Conservation (phyloP, 108 stramenopile species). For the Cyclotella atomus region DNA sequence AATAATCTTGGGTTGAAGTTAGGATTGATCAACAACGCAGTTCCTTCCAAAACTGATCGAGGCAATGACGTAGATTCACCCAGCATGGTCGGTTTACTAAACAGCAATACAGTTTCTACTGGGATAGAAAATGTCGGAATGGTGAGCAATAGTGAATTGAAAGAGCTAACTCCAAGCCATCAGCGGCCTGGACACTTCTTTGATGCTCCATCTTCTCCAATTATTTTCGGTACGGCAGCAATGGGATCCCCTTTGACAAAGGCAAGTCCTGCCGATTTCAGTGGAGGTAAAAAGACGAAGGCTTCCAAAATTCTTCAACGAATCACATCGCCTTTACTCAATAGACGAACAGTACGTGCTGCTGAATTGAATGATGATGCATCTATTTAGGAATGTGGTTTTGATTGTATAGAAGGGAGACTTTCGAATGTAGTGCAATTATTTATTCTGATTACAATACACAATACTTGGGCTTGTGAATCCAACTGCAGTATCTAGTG, state of each 20-base stretch:
- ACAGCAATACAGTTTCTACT: no score
- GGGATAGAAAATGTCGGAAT: background rate
- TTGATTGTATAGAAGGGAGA: no score
- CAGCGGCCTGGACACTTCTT: background rate
- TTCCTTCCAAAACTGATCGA: background rate
- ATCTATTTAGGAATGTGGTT: no score
- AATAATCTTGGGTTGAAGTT: background rate
- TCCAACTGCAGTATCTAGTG: no score
- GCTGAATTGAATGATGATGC: background rate
- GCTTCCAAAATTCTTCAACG: background rate
- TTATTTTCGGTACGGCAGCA: background rate
- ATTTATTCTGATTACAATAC: no score
- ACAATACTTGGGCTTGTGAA: no score
- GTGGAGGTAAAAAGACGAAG: background rate
- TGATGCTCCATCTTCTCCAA: background rate
- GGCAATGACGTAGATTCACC: background rate
- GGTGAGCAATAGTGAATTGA: background rate
- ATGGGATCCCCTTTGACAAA: background rate
- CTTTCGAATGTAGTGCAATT: no score
- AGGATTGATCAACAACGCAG: background rate
- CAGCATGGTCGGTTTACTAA: background rate
- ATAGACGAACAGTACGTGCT: background rate
- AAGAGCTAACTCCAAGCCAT: background rate
- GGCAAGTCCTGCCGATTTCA: background rate
- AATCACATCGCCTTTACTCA: background rate